Evolutionary conservation across 208 protist genomes (phyloP).

Genomic region (Trypanosoma scelopori): DNA sequence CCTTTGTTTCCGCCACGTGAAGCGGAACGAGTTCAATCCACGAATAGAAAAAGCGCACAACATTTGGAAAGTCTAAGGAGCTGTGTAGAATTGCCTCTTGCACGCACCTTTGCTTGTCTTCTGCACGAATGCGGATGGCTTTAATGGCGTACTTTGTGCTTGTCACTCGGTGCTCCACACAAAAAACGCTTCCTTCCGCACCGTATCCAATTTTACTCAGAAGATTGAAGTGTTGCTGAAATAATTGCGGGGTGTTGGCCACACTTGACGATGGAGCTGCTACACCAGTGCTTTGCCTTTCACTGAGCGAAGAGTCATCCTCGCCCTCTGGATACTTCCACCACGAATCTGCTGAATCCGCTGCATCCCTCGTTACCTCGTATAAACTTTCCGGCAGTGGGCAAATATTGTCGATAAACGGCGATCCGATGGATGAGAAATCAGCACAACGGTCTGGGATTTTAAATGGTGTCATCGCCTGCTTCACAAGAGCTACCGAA

Average conservation of each 20-base stretch:
- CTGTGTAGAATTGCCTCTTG: conserved; percentile 82
- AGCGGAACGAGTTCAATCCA: conserved; percentile 74
- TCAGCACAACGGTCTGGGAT: no score
- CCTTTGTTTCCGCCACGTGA: conserved; percentile 40
- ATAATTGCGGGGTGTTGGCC: conserved; percentile 33
- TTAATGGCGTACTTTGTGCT: conserved; percentile 75
- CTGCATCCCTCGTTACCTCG: background rate
- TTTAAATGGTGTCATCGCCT: background rate
- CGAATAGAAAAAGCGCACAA: conserved; percentile 87
- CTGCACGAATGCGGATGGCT: conserved; percentile 63
- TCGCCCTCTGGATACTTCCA: conserved; percentile 19
- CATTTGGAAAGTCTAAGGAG: conserved; percentile 74
- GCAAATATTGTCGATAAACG: background rate
- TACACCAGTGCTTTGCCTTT: background rate
- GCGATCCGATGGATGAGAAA: background rate
- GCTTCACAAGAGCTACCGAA: background rate
- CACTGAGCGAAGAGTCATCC: conserved; percentile 11
- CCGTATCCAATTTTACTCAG: conserved; percentile 73
- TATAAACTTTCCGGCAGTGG: background rate
- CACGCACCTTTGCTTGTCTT: conserved; percentile 57
- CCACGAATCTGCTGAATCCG: conserved; percentile 13
- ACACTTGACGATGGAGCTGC: background rate
- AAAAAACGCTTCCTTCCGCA: conserved; percentile 74
- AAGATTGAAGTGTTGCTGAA: conserved; percentile 77
- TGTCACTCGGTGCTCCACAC: conserved; percentile 77